phyloP scores from a whole-genome alignment of 1,139 yeast species.

The Suhomyces terraborum region DNA sequence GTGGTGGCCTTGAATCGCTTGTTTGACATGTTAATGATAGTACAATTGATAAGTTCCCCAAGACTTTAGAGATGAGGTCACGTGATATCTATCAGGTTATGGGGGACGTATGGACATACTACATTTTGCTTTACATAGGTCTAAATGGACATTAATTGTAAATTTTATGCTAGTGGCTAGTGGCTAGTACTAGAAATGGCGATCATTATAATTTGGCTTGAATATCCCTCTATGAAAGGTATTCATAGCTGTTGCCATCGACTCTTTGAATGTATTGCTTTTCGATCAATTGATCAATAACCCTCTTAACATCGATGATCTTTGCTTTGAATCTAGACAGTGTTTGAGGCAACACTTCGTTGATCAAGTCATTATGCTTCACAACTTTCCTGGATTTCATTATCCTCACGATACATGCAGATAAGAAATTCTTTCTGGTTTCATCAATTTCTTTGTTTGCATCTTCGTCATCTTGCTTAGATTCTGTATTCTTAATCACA shows the following conservation, averaged over 20 bases:
- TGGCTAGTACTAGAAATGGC: slow-evolving; percentile 5
- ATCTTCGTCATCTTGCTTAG: slow-evolving; percentile 75
- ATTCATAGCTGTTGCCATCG: slow-evolving; percentile 75
- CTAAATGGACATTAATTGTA: neutral
- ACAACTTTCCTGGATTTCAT: slow-evolving; percentile 90
- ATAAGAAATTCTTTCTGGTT: slow-evolving; percentile 80
- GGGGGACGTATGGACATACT: too few relatives aligned
- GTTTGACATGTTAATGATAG: slow-evolving; percentile 22
- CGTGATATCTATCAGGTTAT: too few relatives aligned
- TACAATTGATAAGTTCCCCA: neutral
- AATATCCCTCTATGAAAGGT: slow-evolving; percentile 31
- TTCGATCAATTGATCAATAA: slow-evolving; percentile 83
- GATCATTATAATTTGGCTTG: neutral
- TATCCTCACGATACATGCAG: slow-evolving; percentile 92
- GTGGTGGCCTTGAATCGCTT: slow-evolving; percentile 23
- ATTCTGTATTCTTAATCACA: slow-evolving; percentile 72
- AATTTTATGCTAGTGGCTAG: slow-evolving; percentile 8
- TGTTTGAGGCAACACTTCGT: slow-evolving; percentile 87
- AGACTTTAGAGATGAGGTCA: slow-evolving; percentile 1
- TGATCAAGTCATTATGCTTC: slow-evolving; percentile 77
- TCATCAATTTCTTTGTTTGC: slow-evolving; percentile 84
- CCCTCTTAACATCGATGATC: slow-evolving; percentile 81
- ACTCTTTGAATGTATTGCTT: slow-evolving; percentile 81
- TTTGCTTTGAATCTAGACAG: slow-evolving; percentile 83
- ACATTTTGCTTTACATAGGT: neutral